A percentile compares a stretch with the other conserved stretches of the same genome.
Evolutionary conservation across 1,284 basidiomycete genomes (phyloP).

Genomic region (Microbotryum scabiosae): DNA sequence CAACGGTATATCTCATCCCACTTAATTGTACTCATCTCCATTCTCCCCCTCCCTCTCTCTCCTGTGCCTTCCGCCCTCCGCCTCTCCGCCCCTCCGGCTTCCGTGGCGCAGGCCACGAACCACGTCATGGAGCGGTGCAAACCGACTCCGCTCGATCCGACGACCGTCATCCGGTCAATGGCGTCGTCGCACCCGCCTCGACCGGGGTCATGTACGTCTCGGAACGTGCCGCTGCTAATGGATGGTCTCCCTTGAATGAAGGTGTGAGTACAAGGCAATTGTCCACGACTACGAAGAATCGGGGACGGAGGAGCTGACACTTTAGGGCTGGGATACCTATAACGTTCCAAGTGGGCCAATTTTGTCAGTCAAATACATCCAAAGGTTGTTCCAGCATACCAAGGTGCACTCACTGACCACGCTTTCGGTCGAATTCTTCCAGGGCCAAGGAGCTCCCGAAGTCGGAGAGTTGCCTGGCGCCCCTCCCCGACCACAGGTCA

Average conservation of each 20-base stretch:
- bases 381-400: not conserved
- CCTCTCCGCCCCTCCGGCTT: not conserved
- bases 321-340: slow-evolving; percentile 1
- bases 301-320: not conserved
- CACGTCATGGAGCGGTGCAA: slow-evolving; percentile 12
- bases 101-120: slow-evolving; percentile 13
- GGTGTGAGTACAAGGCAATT: slow-evolving; percentile 4
- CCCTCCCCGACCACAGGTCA: slow-evolving; percentile 62
- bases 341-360: slow-evolving; percentile 63
- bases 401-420: too few relatives aligned
- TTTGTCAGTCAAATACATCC: slow-evolving; percentile 37
- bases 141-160: slow-evolving; percentile 37
- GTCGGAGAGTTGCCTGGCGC: slow-evolving; percentile 49
- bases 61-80: slow-evolving; percentile 57
- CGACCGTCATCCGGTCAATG: slow-evolving; percentile 71
- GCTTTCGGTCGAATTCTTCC: not conserved
- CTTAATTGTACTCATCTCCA: too few relatives aligned
- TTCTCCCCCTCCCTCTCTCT: too few relatives aligned
- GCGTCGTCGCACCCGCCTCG: slow-evolving; percentile 46
- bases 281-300: not conserved
- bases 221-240: slow-evolving; percentile 36
- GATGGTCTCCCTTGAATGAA: slow-evolving; percentile 2
- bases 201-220: slow-evolving; percentile 62
- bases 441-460: slow-evolving; percentile 75
- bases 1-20: too few relatives aligned